Evolutionary conservation across 2,329 filamentous ascomycete genomes (phyloP), one percentile per base, ranked within the genome.

Genomic region (Monosporascus sp.): DNA sequence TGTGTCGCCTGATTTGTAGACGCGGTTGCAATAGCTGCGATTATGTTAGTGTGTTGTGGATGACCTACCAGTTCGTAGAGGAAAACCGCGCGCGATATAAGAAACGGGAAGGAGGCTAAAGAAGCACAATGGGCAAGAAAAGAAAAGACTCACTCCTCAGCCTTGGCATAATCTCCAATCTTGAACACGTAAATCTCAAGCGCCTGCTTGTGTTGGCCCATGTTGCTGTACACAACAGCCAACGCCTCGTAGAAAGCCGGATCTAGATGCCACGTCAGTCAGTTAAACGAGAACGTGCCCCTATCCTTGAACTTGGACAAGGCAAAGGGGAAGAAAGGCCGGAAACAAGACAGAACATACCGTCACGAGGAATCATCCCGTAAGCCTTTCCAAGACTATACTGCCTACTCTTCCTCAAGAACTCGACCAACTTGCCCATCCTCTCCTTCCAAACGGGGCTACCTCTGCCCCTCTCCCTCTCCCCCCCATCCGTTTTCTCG

Each of bases 161-260:
- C 94, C 71, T 96, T 97, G 14, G 75, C 76, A 58, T 89, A 93
- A 68, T 96, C 87, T 60, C 88, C 77, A 69, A 99, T 82, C 69
- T 93, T 94, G 73, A 97, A 99, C 28, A 97, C 93, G 68, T 96
- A 99, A 50, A 99, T 96, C 67, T 94, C 88, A n/a, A 99, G 75
- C 0, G 94, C 94, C 71, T 97, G 91, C 67, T 91, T 92, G 73
- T 99, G 92, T 63, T 93, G 88, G 7, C 90, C 91, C 89, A 97
- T 96, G 62, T 94, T 95, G 70, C 90, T 91, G 40, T 97, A 82
- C 20, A 97, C 86, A 45, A 97, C 87, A 7, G 94, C 94, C 56
- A 93, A 86, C 2, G 91, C 85, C 68, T 97, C 93, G 69, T 88
- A 96, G 64, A 97, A 97, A 3, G 83, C 78, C 0, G 91, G 78